Conservation (phyloP, 495 filamentous ascomycete genomes). For the Rhypophila decipiens region DNA sequence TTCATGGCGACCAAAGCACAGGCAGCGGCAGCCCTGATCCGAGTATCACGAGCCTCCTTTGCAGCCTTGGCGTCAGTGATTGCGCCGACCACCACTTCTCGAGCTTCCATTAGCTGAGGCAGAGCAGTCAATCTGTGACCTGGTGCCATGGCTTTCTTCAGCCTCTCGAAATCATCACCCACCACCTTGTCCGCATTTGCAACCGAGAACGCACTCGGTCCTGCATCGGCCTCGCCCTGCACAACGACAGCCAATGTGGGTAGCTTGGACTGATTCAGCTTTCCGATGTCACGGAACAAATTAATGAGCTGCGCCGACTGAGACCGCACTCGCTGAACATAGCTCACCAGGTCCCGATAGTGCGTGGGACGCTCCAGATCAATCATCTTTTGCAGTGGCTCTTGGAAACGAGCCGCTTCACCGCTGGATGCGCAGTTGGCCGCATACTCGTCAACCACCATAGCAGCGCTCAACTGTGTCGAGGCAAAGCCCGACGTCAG, state of each 20-base stretch:
- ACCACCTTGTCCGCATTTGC: slow-evolving; percentile 80
- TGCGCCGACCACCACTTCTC: slow-evolving; percentile 56
- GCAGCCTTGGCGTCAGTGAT: slow-evolving; percentile 71
- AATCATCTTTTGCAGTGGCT: slow-evolving; percentile 61
- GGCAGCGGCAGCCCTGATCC: slow-evolving; percentile 79
- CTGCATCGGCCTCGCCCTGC: slow-evolving; percentile 85
- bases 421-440: slow-evolving; percentile 41
- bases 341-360: slow-evolving; percentile 84
- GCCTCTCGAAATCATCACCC: slow-evolving; percentile 70
- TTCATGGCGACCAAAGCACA: slow-evolving; percentile 81
- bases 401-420: slow-evolving; percentile 41
- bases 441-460: slow-evolving; percentile 87
- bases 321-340: slow-evolving; percentile 77
- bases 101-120: slow-evolving; percentile 68
- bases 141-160: slow-evolving; percentile 78
- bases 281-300: slow-evolving; percentile 79
- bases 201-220: slow-evolving; percentile 85
- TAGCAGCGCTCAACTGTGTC: slow-evolving; percentile 74
- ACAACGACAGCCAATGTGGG: slow-evolving; percentile 80
- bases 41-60: slow-evolving; percentile 78
- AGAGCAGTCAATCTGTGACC: slow-evolving; percentile 74
- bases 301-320: slow-evolving; percentile 87
- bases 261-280: slow-evolving; percentile 63
- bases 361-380: slow-evolving; percentile 72
- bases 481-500: slow-evolving; percentile 69